Percentiles rank a stretch among this genome's conserved stretches.
Evolutionary conservation across 371 early-diverging fungal species (phyloP).

Genomic region (Mucor irregularis): DNA sequence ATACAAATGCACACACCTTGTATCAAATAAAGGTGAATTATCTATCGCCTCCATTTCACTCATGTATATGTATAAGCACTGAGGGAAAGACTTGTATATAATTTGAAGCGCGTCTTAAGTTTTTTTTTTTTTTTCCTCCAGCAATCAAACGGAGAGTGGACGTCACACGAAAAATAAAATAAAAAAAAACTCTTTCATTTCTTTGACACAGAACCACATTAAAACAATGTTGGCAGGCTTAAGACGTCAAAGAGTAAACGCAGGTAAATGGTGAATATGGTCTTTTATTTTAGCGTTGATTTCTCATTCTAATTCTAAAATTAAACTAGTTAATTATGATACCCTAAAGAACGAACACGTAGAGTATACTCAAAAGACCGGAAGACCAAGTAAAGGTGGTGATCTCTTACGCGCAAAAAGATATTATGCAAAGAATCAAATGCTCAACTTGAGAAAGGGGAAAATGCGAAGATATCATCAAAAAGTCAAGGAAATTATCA

Average conservation of each 20-base stretch:
- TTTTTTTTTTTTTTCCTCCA: no score
- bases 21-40: not conserved
- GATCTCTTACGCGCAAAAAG: not conserved
- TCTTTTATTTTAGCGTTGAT: no score
- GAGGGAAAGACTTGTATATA: no score
- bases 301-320: not conserved
- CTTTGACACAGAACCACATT: no score
- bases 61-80: no score
- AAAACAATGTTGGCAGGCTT: not conserved
- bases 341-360: not conserved
- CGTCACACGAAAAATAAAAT: not conserved
- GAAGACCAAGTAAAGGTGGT: conserved; percentile 12
- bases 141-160: not conserved
- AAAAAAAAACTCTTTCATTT: not conserved
- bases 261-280: not conserved
- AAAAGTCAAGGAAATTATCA: not conserved
- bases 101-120: no score
- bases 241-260: conserved; percentile 10
- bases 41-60: not conserved
- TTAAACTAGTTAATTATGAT: no score
- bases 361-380: not conserved
- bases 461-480: conserved; percentile 2
- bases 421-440: conserved; percentile 12
- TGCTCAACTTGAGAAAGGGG: conserved; percentile 2
- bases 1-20: not conserved